Conservation (phyloP, 805 yeast genomes). For the Torulaspora franciscae region DNA sequence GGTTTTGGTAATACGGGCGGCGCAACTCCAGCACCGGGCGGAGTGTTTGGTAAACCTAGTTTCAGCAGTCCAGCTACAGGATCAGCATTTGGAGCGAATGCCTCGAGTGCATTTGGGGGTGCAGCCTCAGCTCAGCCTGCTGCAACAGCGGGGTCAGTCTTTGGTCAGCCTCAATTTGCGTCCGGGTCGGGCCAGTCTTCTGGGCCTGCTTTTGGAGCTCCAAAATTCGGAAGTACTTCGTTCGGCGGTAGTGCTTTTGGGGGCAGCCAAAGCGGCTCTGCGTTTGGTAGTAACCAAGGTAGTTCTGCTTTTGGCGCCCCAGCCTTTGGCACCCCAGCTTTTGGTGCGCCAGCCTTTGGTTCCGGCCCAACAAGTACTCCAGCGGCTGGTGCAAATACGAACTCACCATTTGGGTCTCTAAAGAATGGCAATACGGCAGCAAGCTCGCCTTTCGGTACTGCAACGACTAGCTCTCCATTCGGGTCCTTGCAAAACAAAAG, state of each 20-base stretch:
- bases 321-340: neutral
- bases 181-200: slow-evolving; percentile 8
- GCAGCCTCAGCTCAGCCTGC: slow-evolving; percentile 2
- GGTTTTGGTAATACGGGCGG: slow-evolving; percentile 21
- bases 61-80: slow-evolving; percentile 13
- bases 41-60: slow-evolving; percentile 21
- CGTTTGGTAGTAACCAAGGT: neutral
- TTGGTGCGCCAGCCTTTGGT: neutral
- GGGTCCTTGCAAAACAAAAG: slow-evolving; percentile 4
- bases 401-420: slow-evolving; percentile 10
- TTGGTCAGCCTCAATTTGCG: slow-evolving; percentile 27
- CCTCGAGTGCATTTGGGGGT: slow-evolving; percentile 7
- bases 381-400: neutral
- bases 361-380: neutral
- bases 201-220: slow-evolving; percentile 20
- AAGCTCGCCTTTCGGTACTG: neutral
- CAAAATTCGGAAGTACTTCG: slow-evolving; percentile 22
- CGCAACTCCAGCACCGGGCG: slow-evolving; percentile 1
- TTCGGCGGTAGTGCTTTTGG: slow-evolving; percentile 10
- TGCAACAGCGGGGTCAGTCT: slow-evolving; percentile 7
- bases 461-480: slow-evolving; percentile 3
- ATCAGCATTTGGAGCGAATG: slow-evolving; percentile 13
- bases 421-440: neutral
- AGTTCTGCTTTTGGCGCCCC: slow-evolving; percentile 24
- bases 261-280: too few species aligned